phyloP scores from a whole-genome alignment of 2,329 filamentous ascomycete species.

The Thelonectria blattea region DNA sequence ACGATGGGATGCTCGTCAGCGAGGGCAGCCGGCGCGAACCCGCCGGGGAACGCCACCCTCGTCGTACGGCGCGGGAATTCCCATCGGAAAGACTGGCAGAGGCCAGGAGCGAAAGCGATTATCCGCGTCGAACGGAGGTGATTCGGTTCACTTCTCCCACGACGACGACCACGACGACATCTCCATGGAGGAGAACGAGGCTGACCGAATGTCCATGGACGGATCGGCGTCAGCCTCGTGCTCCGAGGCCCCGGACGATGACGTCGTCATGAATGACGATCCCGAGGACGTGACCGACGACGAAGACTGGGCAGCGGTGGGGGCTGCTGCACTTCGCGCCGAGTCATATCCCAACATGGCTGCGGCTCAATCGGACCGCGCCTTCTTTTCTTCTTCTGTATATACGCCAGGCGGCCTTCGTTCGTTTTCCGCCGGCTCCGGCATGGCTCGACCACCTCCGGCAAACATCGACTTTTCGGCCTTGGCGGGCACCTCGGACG shows the following conservation, averaged over 20 bases:
- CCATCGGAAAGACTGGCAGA: constrained; percentile 58
- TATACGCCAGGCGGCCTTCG: constrained; percentile 55
- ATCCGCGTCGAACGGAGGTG: constrained; percentile 67
- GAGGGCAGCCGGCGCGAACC: constrained; percentile 64
- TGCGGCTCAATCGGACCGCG: constrained; percentile 60
- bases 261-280: constrained; percentile 73
- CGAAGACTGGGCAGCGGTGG: constrained; percentile 93
- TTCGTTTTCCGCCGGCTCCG: constrained; percentile 56
- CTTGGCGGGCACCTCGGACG: constrained; percentile 61
- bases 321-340: constrained; percentile 80
- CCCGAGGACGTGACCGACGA: constrained; percentile 90
- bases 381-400: constrained; percentile 50
- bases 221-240: constrained; percentile 74
- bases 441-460: constrained; percentile 60
- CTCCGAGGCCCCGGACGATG: constrained; percentile 74
- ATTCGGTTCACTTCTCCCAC: constrained; percentile 78
- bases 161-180: constrained; percentile 69
- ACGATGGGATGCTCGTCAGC: constrained; percentile 85
- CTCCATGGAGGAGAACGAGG: constrained; percentile 80
- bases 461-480: constrained; percentile 60
- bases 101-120: constrained; percentile 55
- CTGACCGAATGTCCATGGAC: constrained; percentile 92
- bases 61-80: constrained; percentile 59
- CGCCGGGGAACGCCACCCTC: constrained; percentile 50
- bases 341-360: constrained; percentile 65